Evolutionary conservation across 139 green algal genomes (phyloP), one percentile per base, ranked within the genome.

Genomic region (Asterochloris sp.): DNA sequence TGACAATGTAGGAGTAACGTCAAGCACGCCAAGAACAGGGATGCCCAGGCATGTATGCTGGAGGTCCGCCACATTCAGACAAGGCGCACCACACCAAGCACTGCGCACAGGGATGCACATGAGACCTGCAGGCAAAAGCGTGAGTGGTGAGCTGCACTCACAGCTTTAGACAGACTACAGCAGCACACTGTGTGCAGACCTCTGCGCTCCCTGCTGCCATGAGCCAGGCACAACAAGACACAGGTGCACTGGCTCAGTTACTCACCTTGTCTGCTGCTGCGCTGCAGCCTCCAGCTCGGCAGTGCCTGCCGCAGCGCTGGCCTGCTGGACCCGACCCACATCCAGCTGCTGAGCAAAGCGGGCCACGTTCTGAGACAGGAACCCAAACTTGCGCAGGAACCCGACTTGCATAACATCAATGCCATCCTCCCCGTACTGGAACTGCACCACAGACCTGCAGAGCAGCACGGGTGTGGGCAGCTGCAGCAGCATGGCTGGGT

Each of bases 391-490:
- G 21, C 79, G 85, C 74, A 98, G 89, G 88, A 94, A 96, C 62
- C 85, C 80, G 0, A 76, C 80, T 11, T 80, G 69, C 76, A 74
- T 92, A 10, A 97, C 90, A 83, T 99, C 96, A 17, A 98, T 85
- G 38, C 91, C 96, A 83, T 99, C 97, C 74, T 98, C 96, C 26
- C 97, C 97, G 69, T 99, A 99, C 24, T 88, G 86, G 78, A 99
- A 97, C 88, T 95, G 91, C 76, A 93, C 87, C 4, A 94, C 81
- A n/a, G 68, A 85, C 27, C 82, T 83, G 78, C 69, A 68, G n/a
- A 81, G 14, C 21, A 76, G 29, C 28, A 54, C 6, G 38, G 2
- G 38, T 54, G 38, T 54, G 38, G 38, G 38, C 38, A 54, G 38
- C 38, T 54, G 38, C 38, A 6, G 38, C 38, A 54, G 38, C 38